These are phyloP conservation scores for Epichloe brachyelytri DNA, from an alignment of 2,329 filamentous ascomycete species.

Conservation along the genomic window DNA sequence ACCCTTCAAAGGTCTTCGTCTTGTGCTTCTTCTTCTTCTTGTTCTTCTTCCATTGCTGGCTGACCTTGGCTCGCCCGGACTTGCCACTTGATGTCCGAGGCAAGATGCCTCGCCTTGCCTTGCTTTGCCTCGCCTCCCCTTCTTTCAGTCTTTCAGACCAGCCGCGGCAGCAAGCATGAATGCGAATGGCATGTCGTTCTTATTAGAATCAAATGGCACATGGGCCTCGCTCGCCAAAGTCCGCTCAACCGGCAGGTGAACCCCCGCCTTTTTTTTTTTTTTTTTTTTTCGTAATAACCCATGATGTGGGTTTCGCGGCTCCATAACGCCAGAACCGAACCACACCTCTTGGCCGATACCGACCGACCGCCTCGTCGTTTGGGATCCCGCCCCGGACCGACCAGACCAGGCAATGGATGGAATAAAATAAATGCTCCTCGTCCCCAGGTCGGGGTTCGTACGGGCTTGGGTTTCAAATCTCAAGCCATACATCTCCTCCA, in stretches of 20 bases:
- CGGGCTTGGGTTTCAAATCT: neutral
- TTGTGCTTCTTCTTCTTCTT: neutral
- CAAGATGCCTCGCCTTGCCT: neutral
- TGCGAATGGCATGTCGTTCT: no score
- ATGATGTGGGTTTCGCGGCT: constrained; percentile 6
- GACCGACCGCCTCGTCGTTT: constrained; percentile 2
- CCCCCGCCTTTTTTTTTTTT: neutral
- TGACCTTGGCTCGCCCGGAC: neutral
- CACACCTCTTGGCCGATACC: constrained; percentile 2
- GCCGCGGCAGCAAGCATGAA: no score
- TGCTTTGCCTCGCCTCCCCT: no score
- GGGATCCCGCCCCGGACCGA: neutral
- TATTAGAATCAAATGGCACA: no score
- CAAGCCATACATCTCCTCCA: neutral
- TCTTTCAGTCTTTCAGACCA: no score
- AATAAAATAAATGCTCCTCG: neutral
- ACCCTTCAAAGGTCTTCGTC: neutral
- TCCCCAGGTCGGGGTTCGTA: neutral
- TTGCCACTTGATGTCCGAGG: neutral
- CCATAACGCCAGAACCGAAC: constrained; percentile 4
- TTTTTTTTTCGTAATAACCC: constrained; percentile 5
- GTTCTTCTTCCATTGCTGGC: neutral
- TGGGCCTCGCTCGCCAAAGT: neutral
- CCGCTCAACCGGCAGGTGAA: no score
- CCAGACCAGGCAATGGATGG: neutral